A percentile compares a stretch with the other conserved stretches of the same genome.
Evolutionary conservation across 2,329 filamentous ascomycete genomes (phyloP).

Genomic region (Cladosporium sphaerospermum): DNA sequence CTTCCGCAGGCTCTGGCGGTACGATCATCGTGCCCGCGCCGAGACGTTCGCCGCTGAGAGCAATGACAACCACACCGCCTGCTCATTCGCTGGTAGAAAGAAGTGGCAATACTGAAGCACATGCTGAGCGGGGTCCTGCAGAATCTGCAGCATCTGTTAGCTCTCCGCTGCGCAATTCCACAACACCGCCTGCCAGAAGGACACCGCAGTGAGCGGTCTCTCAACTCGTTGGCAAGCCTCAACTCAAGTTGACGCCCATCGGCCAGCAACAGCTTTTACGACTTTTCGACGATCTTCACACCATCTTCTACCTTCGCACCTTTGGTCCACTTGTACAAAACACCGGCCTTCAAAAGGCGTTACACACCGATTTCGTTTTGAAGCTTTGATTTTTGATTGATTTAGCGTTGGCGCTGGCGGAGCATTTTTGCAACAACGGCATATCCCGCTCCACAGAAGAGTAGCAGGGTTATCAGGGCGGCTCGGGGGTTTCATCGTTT

Average conservation of each 20-base stretch:
- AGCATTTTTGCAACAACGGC: not conserved
- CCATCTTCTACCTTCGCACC: not conserved
- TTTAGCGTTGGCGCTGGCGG: conserved; percentile 10
- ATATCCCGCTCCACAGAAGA: not conserved
- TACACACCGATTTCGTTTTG: not conserved
- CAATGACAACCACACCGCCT: conserved; percentile 5
- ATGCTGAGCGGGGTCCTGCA: not conserved
- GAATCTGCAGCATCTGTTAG: not conserved
- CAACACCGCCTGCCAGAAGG: not conserved
- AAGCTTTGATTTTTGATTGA: not conserved
- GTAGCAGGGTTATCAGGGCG: too few species aligned
- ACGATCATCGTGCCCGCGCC: conserved; percentile 25
- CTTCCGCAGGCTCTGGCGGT: conserved; percentile 16
- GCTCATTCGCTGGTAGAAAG: not conserved
- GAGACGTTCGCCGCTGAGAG: conserved; percentile 13
- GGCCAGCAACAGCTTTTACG: not conserved
- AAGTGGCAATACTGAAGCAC: not conserved
- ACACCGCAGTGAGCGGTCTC: not conserved
- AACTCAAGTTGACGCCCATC: not conserved
- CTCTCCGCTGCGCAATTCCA: not conserved
- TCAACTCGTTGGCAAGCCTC: not conserved
- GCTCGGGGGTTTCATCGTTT: too few species aligned
- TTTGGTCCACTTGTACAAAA: not conserved
- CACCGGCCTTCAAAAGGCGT: not conserved
- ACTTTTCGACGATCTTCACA: not conserved